Evolutionary conservation across 1,284 basidiomycete species (phyloP).

Genomic region (Ceratobasidium sp.): DNA sequence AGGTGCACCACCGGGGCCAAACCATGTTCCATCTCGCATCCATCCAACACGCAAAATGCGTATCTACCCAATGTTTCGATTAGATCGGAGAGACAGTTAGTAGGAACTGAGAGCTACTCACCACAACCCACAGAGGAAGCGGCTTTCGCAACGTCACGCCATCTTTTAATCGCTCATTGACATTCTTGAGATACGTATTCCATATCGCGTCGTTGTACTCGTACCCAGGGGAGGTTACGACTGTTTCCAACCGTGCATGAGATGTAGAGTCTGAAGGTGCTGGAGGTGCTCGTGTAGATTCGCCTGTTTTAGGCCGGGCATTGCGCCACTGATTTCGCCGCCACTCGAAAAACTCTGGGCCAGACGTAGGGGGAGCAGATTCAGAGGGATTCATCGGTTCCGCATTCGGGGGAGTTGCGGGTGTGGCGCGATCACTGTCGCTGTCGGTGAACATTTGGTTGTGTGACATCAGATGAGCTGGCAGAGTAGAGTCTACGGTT

Average conservation of each 20-base stretch:
- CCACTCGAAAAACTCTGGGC: slow-evolving; percentile 38
- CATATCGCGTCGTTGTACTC: slow-evolving; percentile 48
- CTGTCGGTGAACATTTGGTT: slow-evolving; percentile 28
- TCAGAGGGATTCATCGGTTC: slow-evolving; percentile 3
- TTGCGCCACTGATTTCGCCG: slow-evolving; percentile 30
- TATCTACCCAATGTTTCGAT: slow-evolving; percentile 37
- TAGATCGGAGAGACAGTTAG: background rate
- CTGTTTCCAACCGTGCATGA: slow-evolving; percentile 43
- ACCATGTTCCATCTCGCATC: slow-evolving; percentile 51
- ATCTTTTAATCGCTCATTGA: slow-evolving; percentile 48
- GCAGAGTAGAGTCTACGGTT: background rate
- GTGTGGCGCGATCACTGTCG: slow-evolving; percentile 17
- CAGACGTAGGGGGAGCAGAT: slow-evolving; percentile 26
- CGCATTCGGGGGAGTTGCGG: background rate
- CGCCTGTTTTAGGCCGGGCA: slow-evolving; percentile 12
- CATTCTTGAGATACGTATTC: slow-evolving; percentile 47
- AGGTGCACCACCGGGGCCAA: slow-evolving; percentile 10
- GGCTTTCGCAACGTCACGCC: slow-evolving; percentile 48
- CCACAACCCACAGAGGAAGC: slow-evolving; percentile 46
- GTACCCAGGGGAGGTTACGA: slow-evolving; percentile 46
- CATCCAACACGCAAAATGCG: slow-evolving; percentile 49
- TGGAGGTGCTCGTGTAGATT: background rate
- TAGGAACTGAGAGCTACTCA: slow-evolving; percentile 32
- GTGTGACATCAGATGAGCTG: slow-evolving; percentile 27
- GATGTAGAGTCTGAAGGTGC: slow-evolving; percentile 26